These are phyloP conservation scores for Macroventuria anomochaeta DNA, from an alignment of 2,329 filamentous ascomycete species.

Conservation along the genomic window DNA sequence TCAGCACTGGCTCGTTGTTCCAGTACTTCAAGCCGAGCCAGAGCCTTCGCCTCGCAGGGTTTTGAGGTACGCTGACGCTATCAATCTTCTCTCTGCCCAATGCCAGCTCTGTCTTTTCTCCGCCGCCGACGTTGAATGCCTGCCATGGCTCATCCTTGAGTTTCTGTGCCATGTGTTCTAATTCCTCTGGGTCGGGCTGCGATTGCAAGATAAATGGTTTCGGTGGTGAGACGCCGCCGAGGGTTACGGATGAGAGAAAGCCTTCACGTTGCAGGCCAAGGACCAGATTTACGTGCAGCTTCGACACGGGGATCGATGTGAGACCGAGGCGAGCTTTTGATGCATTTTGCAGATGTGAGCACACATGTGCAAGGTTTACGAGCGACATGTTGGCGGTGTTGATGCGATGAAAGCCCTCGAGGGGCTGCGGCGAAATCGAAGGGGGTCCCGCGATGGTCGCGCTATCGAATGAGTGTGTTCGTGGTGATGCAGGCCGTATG, in stretches of 20 bases:
- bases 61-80: constrained; percentile 52
- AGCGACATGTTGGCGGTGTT: constrained; percentile 67
- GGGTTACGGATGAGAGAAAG: constrained; percentile 80
- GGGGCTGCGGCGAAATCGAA: constrained; percentile 28
- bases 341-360: constrained; percentile 90
- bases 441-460: background rate
- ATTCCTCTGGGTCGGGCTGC: constrained; percentile 35
- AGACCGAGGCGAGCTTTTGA: constrained; percentile 81
- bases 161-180: constrained; percentile 41
- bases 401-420: constrained; percentile 33
- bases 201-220: constrained; percentile 44
- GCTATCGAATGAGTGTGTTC: background rate
- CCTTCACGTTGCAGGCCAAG: constrained; percentile 82
- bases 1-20: constrained; percentile 80
- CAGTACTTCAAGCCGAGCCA: constrained; percentile 94
- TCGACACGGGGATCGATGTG: constrained; percentile 81
- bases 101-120: constrained; percentile 9
- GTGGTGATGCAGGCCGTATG: constrained; percentile 15
- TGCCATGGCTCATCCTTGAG: constrained; percentile 52
- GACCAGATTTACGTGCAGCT: constrained; percentile 77
- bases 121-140: constrained; percentile 31
- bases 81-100: constrained; percentile 31
- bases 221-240: constrained; percentile 67
- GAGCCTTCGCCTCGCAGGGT: constrained; percentile 75
- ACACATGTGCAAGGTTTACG: constrained; percentile 77